Percentiles rank a stretch among this genome's conserved stretches.
Conservation (phyloP, 331 rosid species). For the Stylosanthes scabra region DNA sequence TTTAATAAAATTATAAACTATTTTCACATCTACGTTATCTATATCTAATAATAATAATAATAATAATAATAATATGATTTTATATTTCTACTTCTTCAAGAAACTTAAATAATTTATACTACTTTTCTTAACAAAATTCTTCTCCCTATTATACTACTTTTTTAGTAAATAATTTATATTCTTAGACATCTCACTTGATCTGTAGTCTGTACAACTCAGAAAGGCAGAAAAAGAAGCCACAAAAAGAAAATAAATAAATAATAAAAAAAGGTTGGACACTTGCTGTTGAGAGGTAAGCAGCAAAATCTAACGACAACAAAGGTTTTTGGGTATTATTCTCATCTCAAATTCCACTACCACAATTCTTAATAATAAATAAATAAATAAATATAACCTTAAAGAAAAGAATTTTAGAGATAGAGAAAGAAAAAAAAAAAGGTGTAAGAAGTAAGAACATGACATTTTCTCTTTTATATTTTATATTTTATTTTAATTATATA, state of each 20-base stretch:
- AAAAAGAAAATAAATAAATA: background rate
- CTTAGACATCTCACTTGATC: background rate
- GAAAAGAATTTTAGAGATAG: no score
- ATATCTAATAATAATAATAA: no score
- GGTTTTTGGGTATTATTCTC: conserved; percentile 28
- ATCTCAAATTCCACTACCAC: conserved; percentile 27
- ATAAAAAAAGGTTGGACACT: conserved; percentile 39
- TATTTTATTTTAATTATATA: background rate
- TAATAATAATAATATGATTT: no score
- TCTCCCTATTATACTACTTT: background rate
- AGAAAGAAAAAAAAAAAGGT: no score
- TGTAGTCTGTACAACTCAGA: background rate
- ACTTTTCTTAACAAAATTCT: background rate
- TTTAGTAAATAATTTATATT: background rate
- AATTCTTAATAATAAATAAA: background rate
- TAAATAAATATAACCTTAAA: no score
- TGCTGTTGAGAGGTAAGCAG: conserved; percentile 41
- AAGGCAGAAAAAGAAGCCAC: background rate
- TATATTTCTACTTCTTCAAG: no score
- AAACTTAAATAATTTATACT: no score
- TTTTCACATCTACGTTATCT: no score
- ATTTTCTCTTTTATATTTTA: no score
- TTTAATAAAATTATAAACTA: no score
- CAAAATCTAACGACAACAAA: conserved; percentile 41
- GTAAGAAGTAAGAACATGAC: no score